Conservation (phyloP, 2,329 filamentous ascomycete genomes). For the Trichoderma semiorbis region DNA sequence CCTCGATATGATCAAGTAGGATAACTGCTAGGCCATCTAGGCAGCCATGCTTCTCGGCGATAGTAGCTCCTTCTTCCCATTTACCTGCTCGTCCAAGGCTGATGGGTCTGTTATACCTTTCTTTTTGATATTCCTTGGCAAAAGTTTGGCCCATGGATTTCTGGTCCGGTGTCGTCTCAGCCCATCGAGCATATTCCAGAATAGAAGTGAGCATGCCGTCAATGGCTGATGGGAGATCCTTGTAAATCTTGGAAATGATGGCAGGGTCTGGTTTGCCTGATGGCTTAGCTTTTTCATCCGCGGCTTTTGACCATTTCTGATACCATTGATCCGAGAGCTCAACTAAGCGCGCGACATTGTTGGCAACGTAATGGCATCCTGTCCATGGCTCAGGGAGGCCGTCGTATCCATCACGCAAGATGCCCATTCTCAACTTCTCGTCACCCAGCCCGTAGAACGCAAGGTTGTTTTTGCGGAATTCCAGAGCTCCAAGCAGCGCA, state of each 20-base stretch:
- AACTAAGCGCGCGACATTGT: slow-evolving; percentile 58
- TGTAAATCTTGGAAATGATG: slow-evolving; percentile 45
- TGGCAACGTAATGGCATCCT: slow-evolving; percentile 60
- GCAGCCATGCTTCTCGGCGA: slow-evolving; percentile 57
- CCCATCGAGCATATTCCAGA: slow-evolving; percentile 52
- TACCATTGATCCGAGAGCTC: slow-evolving; percentile 57
- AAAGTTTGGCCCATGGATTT: slow-evolving; percentile 45
- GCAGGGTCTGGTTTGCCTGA: slow-evolving; percentile 36
- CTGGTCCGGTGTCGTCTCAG: slow-evolving; percentile 42
- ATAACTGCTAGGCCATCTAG: slow-evolving; percentile 55
- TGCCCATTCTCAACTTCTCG: slow-evolving; percentile 63
- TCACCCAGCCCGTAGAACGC: slow-evolving; percentile 68
- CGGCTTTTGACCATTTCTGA: slow-evolving; percentile 45
- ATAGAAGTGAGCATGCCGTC: slow-evolving; percentile 54
- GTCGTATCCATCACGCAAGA: slow-evolving; percentile 61
- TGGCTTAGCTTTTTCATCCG: slow-evolving; percentile 30
- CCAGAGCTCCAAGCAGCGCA: slow-evolving; percentile 52
- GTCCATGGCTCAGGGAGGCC: slow-evolving; percentile 83
- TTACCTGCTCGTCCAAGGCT: slow-evolving; percentile 52
- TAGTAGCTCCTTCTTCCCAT: slow-evolving; percentile 55
- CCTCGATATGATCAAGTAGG: slow-evolving; percentile 51
- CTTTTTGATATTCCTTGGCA: slow-evolving; percentile 45
- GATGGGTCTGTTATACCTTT: slow-evolving; percentile 51
- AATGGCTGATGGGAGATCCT: slow-evolving; percentile 49
- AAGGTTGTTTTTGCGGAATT: slow-evolving; percentile 69